Percentiles rank a stretch among this genome's conserved stretches.
Evolutionary conservation across 352 stramenopile genomes (phyloP).

Genomic region (Phytophthora constricta): DNA sequence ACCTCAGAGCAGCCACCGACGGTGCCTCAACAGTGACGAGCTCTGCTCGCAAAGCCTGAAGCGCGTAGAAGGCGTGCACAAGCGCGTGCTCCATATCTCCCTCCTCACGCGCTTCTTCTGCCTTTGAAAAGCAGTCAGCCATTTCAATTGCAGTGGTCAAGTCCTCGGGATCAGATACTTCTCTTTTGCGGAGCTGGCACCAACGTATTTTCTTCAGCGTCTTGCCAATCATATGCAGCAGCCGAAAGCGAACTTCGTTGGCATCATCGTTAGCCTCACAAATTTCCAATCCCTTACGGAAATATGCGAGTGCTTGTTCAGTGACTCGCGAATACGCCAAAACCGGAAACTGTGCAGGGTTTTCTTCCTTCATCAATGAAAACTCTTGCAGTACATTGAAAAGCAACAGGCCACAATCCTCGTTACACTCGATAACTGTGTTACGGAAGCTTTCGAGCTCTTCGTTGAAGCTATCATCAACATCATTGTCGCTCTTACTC

Average conservation of each 20-base stretch:
- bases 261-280: constrained; percentile 42
- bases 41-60: constrained; percentile 70
- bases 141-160: constrained; percentile 39
- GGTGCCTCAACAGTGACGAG: constrained; percentile 43
- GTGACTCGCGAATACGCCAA: constrained; percentile 41
- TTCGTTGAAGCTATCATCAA: constrained; percentile 27
- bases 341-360: constrained; percentile 31
- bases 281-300: constrained; percentile 43
- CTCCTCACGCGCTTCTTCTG: constrained; percentile 61
- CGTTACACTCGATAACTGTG: constrained; percentile 63
- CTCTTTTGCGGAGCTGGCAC: constrained; percentile 25
- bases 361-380: constrained; percentile 50
- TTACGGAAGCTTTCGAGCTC: constrained; percentile 40
- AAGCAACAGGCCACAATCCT: constrained; percentile 77
- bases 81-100: constrained; percentile 76
- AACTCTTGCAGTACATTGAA: constrained; percentile 80
- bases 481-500: not conserved
- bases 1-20: constrained; percentile 34
- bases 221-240: constrained; percentile 83
- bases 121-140: constrained; percentile 57
- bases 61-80: constrained; percentile 79
- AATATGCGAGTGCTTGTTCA: constrained; percentile 41
- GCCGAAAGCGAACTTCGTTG: constrained; percentile 65
- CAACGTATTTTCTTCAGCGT: constrained; percentile 66
- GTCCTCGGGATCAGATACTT: constrained; percentile 16